phyloP scores from a whole-genome alignment of 257 asterid genomes.

The Nicotiana otophora region DNA sequence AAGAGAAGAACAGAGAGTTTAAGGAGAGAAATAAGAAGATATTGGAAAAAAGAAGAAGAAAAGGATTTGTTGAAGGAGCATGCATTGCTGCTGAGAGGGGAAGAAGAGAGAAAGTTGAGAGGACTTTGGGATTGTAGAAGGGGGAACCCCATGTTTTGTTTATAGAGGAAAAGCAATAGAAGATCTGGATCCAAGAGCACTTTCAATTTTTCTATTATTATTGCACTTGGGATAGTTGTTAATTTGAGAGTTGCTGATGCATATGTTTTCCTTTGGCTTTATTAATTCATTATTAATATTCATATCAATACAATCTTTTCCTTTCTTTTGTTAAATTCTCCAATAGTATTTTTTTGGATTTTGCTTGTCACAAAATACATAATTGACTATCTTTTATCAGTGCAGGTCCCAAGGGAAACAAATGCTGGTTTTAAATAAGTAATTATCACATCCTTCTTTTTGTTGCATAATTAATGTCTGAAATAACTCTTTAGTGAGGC shows the following conservation, averaged over 20 bases:
- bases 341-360: neutral
- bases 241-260: conserved; percentile 36
- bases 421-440: neutral
- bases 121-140: conserved; percentile 57
- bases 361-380: neutral
- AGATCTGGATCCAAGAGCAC: conserved; percentile 82
- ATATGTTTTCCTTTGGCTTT: conserved; percentile 37
- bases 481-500: neutral
- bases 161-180: conserved; percentile 47
- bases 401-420: neutral
- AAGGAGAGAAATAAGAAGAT: conserved; percentile 13
- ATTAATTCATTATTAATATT: conserved; percentile 5
- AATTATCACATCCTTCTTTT: neutral
- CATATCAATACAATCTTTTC: neutral
- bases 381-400: neutral
- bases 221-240: conserved; percentile 26
- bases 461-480: neutral
- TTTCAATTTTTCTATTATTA: conserved; percentile 50
- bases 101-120: conserved; percentile 24
- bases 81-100: conserved; percentile 47
- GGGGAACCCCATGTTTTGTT: conserved; percentile 71
- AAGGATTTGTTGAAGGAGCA: conserved; percentile 36
- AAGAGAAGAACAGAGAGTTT: conserved; percentile 25
- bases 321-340: neutral
- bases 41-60: conserved; percentile 17